Base-by-base conservation (phyloP, 2,329 filamentous ascomycete genomes). In the Uncinocarpus reesii region DNA sequence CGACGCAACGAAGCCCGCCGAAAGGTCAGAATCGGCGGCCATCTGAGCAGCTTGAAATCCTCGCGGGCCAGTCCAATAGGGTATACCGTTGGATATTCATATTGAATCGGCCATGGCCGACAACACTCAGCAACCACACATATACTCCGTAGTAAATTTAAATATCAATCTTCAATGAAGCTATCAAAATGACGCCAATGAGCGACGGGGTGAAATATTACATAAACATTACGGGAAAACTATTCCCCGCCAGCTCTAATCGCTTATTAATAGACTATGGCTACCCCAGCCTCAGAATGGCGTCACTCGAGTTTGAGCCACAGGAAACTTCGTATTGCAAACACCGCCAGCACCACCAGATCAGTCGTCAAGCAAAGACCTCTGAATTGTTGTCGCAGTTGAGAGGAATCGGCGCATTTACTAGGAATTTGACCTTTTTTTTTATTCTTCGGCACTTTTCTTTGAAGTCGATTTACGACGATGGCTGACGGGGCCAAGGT, bases 1-100 rank as follows among this genome's bases (percentile, higher is more conserved):
- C 16, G 86, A 81, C 18, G 87, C 83, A 51, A 95, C 90, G 55
- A 80, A 75, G 13, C 66, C 60, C 7, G 68, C 61, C 2, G 67
- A 67, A 11, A 71, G 55, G 40, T 72, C 71, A 47, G 65, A 59
- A 32, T 72, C 70, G 13, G 63, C 63, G 51, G 65, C 63, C 68
- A 71, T 72, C 21, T 41, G 45, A 23, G 15, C 32, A 31, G 20
- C 7, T 28, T 28, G 15, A 32, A n/a, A 36, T 16, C 11, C 28
- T 36, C 40, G 23, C 26, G n/a, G 35, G 24, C 38, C 16, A 35
- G 36, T 28, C n/a, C 20, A 43, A 21, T 24, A 18, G 11, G 5
- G 8, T 20, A 31, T 31, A 43, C 21, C 21, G 21, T 6, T 16
- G 15, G 21, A 8, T n/a, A n/a, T n/a, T n/a, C 13, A 23, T 23